phyloP scores from a whole-genome alignment of 768 basidiomycete genomes.

The Suillus americanus region DNA sequence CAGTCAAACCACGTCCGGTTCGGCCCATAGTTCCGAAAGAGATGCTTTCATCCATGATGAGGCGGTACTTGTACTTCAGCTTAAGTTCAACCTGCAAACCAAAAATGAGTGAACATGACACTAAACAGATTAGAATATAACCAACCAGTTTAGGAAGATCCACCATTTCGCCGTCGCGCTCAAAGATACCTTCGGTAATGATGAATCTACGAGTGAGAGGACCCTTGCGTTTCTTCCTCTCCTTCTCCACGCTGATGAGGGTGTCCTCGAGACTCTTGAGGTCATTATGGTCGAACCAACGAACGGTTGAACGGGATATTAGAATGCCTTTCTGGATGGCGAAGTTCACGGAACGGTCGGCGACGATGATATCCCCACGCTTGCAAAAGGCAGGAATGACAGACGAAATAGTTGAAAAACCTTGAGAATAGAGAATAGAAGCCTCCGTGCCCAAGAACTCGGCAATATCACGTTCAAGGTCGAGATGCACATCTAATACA shows the following conservation, averaged over 20 bases:
- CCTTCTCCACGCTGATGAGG: constrained; percentile 80
- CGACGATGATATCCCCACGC: constrained; percentile 96
- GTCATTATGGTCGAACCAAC: constrained; percentile 98
- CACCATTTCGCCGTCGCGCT: constrained; percentile 89
- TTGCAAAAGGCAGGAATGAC: constrained; percentile 98
- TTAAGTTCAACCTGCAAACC: constrained; percentile 82
- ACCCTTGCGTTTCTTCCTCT: constrained; percentile 77
- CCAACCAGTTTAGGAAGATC: constrained; percentile 90
- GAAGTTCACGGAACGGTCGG: constrained; percentile 94
- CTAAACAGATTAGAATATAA: neutral
- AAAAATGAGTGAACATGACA: constrained; percentile 3
- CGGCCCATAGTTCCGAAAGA: constrained; percentile 93
- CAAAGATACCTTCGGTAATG: constrained; percentile 95
- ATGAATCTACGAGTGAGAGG: constrained; percentile 92
- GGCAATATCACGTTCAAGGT: constrained; percentile 86
- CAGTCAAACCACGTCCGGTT: constrained; percentile 93
- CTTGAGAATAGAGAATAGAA: constrained; percentile 91
- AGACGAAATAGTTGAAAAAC: constrained; percentile 87
- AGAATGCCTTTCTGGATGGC: constrained; percentile 95
- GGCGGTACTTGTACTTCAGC: constrained; percentile 90
- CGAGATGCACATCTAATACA: constrained; percentile 81
- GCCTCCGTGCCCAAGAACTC: constrained; percentile 88
- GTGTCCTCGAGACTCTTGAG: constrained; percentile 88
- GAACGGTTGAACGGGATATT: constrained; percentile 86
- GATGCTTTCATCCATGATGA: constrained; percentile 91